phyloP scores from a whole-genome alignment of 108 stramenopile species.

The Schizochytrium sp. region DNA sequence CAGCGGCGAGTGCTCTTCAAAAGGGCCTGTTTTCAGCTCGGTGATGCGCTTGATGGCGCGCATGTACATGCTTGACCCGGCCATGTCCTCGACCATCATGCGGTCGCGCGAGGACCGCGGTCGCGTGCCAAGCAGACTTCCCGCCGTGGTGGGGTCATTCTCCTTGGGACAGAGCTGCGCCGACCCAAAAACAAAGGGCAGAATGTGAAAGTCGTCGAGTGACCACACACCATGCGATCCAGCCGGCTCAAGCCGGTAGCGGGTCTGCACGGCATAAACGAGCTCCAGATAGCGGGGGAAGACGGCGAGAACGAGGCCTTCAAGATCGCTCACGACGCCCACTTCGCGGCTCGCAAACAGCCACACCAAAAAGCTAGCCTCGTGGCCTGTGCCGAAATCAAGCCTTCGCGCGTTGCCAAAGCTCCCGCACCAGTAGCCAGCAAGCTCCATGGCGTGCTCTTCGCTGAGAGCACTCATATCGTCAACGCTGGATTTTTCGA shows the following conservation, averaged over 20 bases:
- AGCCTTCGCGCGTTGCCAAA: constrained; percentile 47
- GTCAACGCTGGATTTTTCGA: background rate
- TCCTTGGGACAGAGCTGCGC: constrained; percentile 37
- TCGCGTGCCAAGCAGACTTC: background rate
- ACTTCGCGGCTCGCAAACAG: background rate
- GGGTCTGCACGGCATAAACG: background rate
- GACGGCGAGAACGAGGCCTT: background rate
- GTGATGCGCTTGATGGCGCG: constrained; percentile 33
- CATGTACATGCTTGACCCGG: constrained; percentile 36
- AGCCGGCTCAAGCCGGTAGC: constrained; percentile 52
- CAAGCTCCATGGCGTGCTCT: constrained; percentile 27
- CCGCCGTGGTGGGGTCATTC: background rate
- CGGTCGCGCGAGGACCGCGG: background rate
- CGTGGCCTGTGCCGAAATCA: constrained; percentile 61
- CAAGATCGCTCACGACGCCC: background rate
- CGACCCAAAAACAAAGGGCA: constrained; percentile 48
- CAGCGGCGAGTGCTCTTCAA: constrained; percentile 51
- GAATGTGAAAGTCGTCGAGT: constrained; percentile 55
- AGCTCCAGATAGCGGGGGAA: background rate
- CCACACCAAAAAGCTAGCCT: constrained; percentile 38
- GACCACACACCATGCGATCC: constrained; percentile 56
- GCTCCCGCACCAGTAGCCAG: constrained; percentile 30
- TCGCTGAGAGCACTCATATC: background rate
- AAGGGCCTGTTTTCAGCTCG: constrained; percentile 44
- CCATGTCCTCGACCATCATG: background rate